These are phyloP conservation scores for Phytopythium ostracodes DNA, from an alignment of 352 stramenopile species.

Conservation along the genomic window DNA sequence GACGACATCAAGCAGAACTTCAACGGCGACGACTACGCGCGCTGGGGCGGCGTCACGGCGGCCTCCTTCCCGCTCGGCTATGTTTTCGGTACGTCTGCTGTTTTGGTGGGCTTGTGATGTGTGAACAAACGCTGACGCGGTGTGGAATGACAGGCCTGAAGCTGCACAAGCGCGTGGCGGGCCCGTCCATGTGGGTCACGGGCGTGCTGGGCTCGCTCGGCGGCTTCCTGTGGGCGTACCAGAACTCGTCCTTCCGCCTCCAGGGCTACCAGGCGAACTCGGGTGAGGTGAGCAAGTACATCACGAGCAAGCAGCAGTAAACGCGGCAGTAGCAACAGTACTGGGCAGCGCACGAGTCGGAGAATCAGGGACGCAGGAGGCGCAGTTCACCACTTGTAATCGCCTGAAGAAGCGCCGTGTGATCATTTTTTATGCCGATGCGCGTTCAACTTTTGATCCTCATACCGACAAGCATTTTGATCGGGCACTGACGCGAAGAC, in stretches of 20 bases:
- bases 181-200: constrained; percentile 74
- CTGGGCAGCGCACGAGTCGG: background rate
- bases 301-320: constrained; percentile 32
- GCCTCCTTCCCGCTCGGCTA: constrained; percentile 74
- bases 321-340: background rate
- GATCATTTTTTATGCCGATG: background rate
- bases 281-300: constrained; percentile 63
- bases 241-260: constrained; percentile 80
- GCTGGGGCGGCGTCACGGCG: constrained; percentile 51
- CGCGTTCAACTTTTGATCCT: background rate
- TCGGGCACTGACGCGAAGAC: background rate
- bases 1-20: constrained; percentile 72
- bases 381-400: background rate
- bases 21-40: constrained; percentile 52
- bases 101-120: background rate
- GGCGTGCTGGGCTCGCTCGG: constrained; percentile 69
- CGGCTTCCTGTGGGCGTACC: constrained; percentile 75
- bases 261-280: constrained; percentile 66
- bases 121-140: background rate
- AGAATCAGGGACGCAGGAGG: background rate
- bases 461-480: background rate
- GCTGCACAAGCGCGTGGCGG: constrained; percentile 53
- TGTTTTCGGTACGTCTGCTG: constrained; percentile 51
- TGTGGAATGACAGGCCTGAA: constrained; percentile 30
- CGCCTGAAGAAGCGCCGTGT: constrained; percentile 1